Conservation (phyloP, 2,329 filamentous ascomycete genomes). For the Hymenoscyphus fructigenus region DNA sequence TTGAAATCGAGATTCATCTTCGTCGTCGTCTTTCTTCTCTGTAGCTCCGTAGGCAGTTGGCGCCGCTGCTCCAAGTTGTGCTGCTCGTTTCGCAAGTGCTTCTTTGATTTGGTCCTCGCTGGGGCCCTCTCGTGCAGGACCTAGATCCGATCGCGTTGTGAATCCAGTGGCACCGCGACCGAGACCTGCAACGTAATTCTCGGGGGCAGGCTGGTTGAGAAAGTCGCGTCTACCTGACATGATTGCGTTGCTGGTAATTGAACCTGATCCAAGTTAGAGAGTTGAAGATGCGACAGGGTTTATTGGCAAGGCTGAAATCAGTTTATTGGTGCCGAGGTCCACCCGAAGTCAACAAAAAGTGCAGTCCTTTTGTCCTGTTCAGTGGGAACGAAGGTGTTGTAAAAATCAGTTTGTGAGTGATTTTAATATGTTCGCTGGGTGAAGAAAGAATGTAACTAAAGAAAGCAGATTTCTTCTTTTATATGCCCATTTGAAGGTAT, state of each 20-base stretch:
- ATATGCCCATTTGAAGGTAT: too few species aligned
- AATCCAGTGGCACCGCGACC: constrained; percentile 98
- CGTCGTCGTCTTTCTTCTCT: constrained; percentile 58
- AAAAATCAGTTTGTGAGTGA: too few species aligned
- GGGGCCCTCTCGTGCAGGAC: constrained; percentile 90
- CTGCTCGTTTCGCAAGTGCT: constrained; percentile 89
- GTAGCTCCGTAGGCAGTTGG: constrained; percentile 69
- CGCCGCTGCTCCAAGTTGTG: constrained; percentile 71
- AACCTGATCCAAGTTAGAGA: neutral
- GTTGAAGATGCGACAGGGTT: too few species aligned
- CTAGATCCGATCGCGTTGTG: constrained; percentile 94
- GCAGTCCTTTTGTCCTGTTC: too few species aligned
- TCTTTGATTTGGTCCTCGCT: constrained; percentile 99
- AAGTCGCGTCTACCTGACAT: constrained; percentile 70
- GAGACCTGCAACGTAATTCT: constrained; percentile 92
- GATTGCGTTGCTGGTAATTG: constrained; percentile 9
- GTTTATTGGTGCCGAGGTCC: neutral
- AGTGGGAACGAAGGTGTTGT: too few species aligned
- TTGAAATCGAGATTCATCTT: constrained; percentile 80
- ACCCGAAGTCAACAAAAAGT: neutral
- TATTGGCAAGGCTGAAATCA: neutral
- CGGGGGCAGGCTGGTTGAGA: constrained; percentile 78
- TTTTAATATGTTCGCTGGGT: too few species aligned
- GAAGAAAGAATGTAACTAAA: too few species aligned
- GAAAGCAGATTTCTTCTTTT: too few species aligned